Conservation (phyloP, 1,139 yeast species). For the Magnusiomyces clavatus region DNA sequence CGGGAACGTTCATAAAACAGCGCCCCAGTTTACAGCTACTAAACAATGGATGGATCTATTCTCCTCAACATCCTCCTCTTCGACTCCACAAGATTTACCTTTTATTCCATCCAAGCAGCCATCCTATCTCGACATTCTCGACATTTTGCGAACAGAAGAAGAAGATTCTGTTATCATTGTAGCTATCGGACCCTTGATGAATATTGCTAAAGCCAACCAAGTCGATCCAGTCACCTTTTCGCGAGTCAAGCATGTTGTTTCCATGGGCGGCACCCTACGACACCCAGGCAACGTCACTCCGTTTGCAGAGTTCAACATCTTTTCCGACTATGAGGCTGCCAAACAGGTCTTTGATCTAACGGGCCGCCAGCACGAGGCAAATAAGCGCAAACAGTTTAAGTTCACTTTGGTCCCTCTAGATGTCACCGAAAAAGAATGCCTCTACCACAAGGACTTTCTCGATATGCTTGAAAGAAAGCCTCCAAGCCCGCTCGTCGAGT, state of each 20-base stretch:
- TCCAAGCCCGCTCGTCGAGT: conserved; percentile 28
- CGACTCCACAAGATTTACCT: conserved; percentile 20
- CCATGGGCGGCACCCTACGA: conserved; percentile 37
- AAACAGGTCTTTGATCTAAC: conserved; percentile 34
- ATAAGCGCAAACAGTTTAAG: conserved; percentile 18
- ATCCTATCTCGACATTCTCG: conserved; percentile 32
- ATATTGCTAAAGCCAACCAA: conserved; percentile 36
- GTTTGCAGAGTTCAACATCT: conserved; percentile 37
- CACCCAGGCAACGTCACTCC: conserved; percentile 38
- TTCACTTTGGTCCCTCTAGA: conserved; percentile 35
- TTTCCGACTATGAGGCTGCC: conserved; percentile 37
- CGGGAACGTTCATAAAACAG: conserved; percentile 32
- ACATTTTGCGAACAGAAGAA: conserved; percentile 30
- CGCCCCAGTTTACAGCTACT: conserved; percentile 33
- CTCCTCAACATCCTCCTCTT: conserved; percentile 4
- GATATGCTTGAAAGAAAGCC: conserved; percentile 17
- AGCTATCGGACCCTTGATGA: conserved; percentile 38
- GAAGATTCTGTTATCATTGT: conserved; percentile 33
- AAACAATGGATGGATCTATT: conserved; percentile 26
- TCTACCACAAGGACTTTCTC: conserved; percentile 23
- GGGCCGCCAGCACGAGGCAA: conserved; percentile 14
- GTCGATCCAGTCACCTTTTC: conserved; percentile 32
- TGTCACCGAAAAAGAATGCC: conserved; percentile 30
- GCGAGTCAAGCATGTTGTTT: conserved; percentile 32
- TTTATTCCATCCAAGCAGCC: conserved; percentile 28